Percentiles rank a stretch among this genome's conserved stretches.
phyloP scores from a whole-genome alignment of 148 eudicot genomes.

The Dysphania ambrosioides region DNA sequence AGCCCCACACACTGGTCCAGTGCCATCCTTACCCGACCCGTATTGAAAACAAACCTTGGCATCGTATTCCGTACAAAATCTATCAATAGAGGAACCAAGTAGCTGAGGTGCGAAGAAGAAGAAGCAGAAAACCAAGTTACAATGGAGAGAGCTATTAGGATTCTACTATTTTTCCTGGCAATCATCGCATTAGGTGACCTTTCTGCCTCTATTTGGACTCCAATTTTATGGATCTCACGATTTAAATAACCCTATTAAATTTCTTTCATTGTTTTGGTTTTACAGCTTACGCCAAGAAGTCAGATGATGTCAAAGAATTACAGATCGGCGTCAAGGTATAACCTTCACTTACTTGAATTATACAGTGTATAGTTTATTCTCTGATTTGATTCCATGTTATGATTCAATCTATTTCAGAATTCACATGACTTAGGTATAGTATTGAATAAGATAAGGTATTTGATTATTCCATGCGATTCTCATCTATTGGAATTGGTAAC shows the following conservation, averaged over 20 bases:
- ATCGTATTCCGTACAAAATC: too few species aligned
- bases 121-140: not conserved
- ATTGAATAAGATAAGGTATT: not conserved
- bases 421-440: too few species aligned
- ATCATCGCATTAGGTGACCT: conserved; percentile 40
- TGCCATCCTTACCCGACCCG: too few species aligned
- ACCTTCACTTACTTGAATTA: not conserved
- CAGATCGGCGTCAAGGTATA: conserved; percentile 98
- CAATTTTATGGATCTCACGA: conserved; percentile 7
- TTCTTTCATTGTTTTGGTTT: not conserved
- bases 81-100: not conserved
- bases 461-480: not conserved
- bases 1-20: too few species aligned
- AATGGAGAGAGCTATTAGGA: conserved; percentile 36
- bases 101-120: not conserved
- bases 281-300: conserved; percentile 63
- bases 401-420: conserved; percentile 14
- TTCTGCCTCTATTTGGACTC: not conserved
- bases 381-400: not conserved
- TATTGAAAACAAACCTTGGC: too few species aligned
- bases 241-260: not conserved
- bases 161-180: conserved; percentile 33
- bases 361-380: not conserved
- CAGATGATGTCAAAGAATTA: conserved; percentile 70
- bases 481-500: not conserved